A percentile compares a stretch with the other conserved stretches of the same genome.
Conservation (phyloP, 2,329 filamentous ascomycete species). For the Colletotrichum cordylinicola region DNA sequence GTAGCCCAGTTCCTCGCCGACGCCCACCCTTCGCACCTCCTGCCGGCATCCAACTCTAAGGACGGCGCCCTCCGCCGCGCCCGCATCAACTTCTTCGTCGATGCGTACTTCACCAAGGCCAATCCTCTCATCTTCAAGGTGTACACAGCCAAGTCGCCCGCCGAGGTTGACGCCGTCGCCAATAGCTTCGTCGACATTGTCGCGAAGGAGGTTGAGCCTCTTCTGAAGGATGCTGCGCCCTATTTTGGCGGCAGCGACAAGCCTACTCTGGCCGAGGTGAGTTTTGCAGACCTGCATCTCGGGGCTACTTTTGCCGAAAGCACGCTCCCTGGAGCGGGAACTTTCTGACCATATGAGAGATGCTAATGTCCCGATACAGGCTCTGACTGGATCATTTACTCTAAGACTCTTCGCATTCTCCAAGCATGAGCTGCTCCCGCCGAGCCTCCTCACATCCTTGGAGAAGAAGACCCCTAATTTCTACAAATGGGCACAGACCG, state of each 20-base stretch:
- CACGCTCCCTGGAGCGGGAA: not conserved
- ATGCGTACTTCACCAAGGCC: slow-evolving; percentile 71
- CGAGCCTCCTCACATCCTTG: slow-evolving; percentile 50
- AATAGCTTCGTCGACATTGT: slow-evolving; percentile 60
- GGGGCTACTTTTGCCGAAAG: not conserved
- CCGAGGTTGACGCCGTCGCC: slow-evolving; percentile 53
- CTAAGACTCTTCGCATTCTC: slow-evolving; percentile 62
- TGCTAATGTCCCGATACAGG: slow-evolving; percentile 43
- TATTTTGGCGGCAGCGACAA: slow-evolving; percentile 70
- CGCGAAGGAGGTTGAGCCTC: slow-evolving; percentile 75
- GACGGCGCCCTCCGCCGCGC: slow-evolving; percentile 68
- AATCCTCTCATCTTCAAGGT: slow-evolving; percentile 51
- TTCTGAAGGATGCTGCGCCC: slow-evolving; percentile 61
- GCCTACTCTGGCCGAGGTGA: slow-evolving; percentile 77
- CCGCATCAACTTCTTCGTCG: slow-evolving; percentile 73
- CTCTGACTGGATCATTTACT: slow-evolving; percentile 70
- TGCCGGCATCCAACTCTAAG: slow-evolving; percentile 58
- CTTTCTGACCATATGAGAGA: not conserved
- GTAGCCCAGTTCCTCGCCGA: slow-evolving; percentile 77
- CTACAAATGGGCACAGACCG: slow-evolving; percentile 68
- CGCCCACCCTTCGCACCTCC: slow-evolving; percentile 69
- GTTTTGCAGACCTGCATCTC: slow-evolving; percentile 18
- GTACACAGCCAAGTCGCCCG: slow-evolving; percentile 51
- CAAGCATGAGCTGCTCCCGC: slow-evolving; percentile 60
- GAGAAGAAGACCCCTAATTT: slow-evolving; percentile 67